Evolutionary conservation across 2,329 filamentous ascomycete species (phyloP), one percentile per base, ranked within the genome.

Genomic region (Penicillium rolfsii): DNA sequence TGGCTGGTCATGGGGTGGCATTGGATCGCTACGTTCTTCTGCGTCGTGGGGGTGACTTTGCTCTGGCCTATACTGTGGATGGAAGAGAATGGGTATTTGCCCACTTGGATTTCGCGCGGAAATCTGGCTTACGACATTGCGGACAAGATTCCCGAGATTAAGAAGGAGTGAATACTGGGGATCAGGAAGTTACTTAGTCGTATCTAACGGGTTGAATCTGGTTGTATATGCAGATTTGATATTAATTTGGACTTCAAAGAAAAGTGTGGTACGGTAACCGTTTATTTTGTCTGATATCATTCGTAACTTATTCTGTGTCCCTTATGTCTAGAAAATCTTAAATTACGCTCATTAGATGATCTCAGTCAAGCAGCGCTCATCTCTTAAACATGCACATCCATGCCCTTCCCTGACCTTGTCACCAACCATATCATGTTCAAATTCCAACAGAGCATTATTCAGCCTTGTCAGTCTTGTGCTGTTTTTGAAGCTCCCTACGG

Each of bases 1-100:
- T 70, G 84, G 26, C 35, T 89, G 1, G 74, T 92, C 1, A 81
- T 85, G 75, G 64, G 82, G 3, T 89, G 85, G 83, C 89, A 93
- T 72, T 77, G 88, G 22, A 81, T 86, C 56, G 86, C 86, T 3
- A 89, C 90, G 0, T 63, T 85, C 3, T 71, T 90, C 4, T 94
- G 90, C 66, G 77, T 90, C 1, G 1, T 89, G 1, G 87, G 86
- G 0, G 81, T 87, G 1, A 59, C 83, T 49, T 19, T 81, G 9
- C 68, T 84, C 19, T 81, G 77, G 71, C 85, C 85, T 7, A 70
- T 87, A 22, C 81, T 80, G 22, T 81, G 78, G 78, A 64, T 80
- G 46, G 81, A 84, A 71, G 80, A 86, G 67, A 74, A 71, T 12
- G 63, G 68, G 3, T 65, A 69, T 50, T 62, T 76, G 6, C 67